phyloP scores from a whole-genome alignment of 2,329 filamentous ascomycete species.

The Aspergillus brasiliensis region DNA sequence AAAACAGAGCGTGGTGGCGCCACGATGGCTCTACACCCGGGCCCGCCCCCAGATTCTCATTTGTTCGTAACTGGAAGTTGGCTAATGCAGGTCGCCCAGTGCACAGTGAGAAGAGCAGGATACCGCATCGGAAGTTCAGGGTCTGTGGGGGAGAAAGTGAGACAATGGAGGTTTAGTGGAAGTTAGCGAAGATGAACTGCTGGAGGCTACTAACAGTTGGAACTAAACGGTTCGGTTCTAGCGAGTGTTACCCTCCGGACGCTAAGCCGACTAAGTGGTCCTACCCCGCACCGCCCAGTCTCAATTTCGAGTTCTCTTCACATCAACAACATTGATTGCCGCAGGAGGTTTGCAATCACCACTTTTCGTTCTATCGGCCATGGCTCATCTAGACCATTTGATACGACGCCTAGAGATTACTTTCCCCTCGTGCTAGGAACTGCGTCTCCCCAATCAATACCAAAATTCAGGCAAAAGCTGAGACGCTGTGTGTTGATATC shows the following conservation, averaged over 20 bases:
- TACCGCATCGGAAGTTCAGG: background rate
- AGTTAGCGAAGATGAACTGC: background rate
- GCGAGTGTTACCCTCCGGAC: background rate
- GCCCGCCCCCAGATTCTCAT: slow-evolving; percentile 30
- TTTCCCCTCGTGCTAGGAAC: background rate
- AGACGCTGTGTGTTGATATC: background rate
- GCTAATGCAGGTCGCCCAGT: too few relatives aligned
- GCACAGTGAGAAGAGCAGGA: too few relatives aligned
- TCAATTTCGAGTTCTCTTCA: background rate
- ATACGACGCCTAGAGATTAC: background rate
- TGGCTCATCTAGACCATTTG: background rate
- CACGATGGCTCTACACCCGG: slow-evolving; percentile 7
- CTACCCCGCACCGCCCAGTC: background rate
- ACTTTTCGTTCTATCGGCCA: background rate
- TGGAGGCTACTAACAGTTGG: background rate
- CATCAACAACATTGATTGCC: background rate
- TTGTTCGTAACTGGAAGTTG: slow-evolving; percentile 13
- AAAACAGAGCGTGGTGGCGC: background rate
- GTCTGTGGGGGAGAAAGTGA: slow-evolving; percentile 1
- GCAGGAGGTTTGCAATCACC: background rate
- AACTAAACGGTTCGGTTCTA: background rate
- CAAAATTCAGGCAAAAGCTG: background rate
- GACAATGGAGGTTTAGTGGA: background rate
- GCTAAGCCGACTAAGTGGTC: too few relatives aligned
- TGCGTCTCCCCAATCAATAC: background rate